Percentiles rank a stretch among this genome's conserved stretches.
Conservation (phyloP, 805 yeast species). For the Metschnikowia corniflorae region DNA sequence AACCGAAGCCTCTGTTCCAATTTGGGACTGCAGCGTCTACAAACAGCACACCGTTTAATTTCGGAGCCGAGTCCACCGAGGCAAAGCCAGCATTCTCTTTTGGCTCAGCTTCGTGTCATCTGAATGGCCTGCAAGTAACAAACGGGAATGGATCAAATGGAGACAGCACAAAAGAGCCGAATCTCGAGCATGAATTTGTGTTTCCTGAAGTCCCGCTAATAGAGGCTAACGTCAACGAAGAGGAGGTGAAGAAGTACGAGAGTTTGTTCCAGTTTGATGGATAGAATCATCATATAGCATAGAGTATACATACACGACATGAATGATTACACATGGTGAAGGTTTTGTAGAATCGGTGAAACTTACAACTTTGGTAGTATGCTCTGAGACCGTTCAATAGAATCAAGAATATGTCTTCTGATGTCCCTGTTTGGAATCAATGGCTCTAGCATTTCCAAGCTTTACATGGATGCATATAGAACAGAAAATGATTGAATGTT, state of each 20-base stretch:
- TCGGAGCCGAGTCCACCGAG: not conserved
- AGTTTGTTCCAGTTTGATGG: constrained; percentile 26
- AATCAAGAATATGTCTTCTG: too few relatives aligned
- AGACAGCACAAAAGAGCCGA: not conserved
- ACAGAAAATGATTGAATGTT: too few relatives aligned
- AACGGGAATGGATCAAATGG: not conserved
- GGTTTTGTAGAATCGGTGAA: too few relatives aligned
- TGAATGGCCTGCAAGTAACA: too few relatives aligned
- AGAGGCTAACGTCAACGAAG: constrained; percentile 21
- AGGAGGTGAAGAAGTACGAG: constrained; percentile 27
- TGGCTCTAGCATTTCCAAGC: too few relatives aligned
- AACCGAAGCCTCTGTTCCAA: constrained; percentile 1
- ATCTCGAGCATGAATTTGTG: constrained; percentile 9
- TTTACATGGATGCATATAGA: too few relatives aligned
- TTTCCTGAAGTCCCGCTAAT: constrained; percentile 26
- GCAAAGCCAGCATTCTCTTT: constrained; percentile 2
- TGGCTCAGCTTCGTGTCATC: constrained; percentile 2
- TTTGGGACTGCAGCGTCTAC: not conserved
- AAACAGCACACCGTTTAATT: not conserved
- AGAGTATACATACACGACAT: constrained; percentile 8
- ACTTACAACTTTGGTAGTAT: too few relatives aligned
- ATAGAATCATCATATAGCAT: constrained; percentile 1
- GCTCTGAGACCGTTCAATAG: too few relatives aligned
- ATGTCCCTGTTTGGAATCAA: too few relatives aligned
- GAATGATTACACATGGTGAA: too few relatives aligned